Percentiles rank a stretch among this genome's conserved stretches.
These are phyloP conservation scores for Trichophyton rubrum DNA, from an alignment of 2,329 filamentous ascomycete species.

Conservation along the genomic window DNA sequence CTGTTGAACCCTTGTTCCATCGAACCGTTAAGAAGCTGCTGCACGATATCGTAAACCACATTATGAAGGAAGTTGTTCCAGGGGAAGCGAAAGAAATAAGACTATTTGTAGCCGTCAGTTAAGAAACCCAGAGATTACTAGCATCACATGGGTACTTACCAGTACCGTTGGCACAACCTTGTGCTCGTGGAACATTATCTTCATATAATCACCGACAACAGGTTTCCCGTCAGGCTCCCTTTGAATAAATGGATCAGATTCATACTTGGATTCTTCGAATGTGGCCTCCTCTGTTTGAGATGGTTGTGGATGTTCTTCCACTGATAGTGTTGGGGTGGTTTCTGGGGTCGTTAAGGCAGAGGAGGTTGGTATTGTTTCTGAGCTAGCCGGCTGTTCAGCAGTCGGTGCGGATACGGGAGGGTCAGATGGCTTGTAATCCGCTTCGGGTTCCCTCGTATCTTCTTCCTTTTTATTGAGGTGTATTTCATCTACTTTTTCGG, in stretches of 20 bases:
- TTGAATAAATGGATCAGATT: slow-evolving; percentile 35
- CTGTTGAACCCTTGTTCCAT: slow-evolving; percentile 95
- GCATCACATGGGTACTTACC: slow-evolving; percentile 42
- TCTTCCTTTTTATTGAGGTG: slow-evolving; percentile 36
- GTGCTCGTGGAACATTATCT: slow-evolving; percentile 92
- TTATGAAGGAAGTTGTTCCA: slow-evolving; percentile 99
- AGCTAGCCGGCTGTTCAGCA: neutral
- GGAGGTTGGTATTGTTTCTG: neutral
- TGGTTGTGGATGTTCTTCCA: neutral
- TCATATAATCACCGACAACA: slow-evolving; percentile 87
- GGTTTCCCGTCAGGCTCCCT: slow-evolving; percentile 52
- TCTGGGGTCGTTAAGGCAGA: neutral
- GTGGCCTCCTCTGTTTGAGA: neutral
- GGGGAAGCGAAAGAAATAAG: slow-evolving; percentile 95
- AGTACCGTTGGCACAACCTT: slow-evolving; percentile 90
- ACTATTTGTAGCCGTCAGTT: slow-evolving; percentile 38
- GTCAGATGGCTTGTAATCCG: neutral
- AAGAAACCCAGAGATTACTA: neutral
- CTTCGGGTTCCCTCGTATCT: neutral
- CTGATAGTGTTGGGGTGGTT: neutral
- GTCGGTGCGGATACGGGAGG: neutral
- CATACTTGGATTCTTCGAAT: neutral
- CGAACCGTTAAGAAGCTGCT: slow-evolving; percentile 96
- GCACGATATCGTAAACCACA: slow-evolving; percentile 96
- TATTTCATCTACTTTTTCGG: slow-evolving; percentile 44